A percentile compares a stretch with the other conserved stretches of the same genome.
phyloP scores from a whole-genome alignment of 305 asterid genomes.

The Fraxinus paxiana region DNA sequence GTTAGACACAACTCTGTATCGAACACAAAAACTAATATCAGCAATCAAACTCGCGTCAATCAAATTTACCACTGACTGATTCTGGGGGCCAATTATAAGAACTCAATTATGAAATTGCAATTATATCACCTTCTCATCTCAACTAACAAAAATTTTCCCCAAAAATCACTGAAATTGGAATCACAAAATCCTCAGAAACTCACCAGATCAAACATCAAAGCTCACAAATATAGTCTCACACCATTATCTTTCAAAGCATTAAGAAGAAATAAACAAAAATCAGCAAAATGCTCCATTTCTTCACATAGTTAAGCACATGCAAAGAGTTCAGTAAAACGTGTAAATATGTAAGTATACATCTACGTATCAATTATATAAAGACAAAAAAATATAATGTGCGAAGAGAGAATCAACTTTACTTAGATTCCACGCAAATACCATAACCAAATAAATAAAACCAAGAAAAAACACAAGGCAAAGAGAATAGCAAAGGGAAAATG shows the following conservation, averaged over 20 bases:
- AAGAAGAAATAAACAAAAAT: not conserved
- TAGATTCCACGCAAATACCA: constrained; percentile 46
- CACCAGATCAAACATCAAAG: not conserved
- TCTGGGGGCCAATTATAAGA: not conserved
- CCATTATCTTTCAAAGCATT: not conserved
- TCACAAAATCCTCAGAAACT: not conserved
- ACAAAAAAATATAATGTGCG: not conserved
- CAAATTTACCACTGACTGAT: constrained; percentile 4
- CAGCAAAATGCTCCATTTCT: not conserved
- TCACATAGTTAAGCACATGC: not conserved
- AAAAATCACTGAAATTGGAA: not conserved
- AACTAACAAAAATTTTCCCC: not conserved
- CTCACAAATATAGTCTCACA: not conserved
- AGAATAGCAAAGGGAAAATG: constrained; percentile 12
- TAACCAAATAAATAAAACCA: constrained; percentile 5
- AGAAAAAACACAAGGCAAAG: not conserved
- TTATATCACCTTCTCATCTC: not conserved
- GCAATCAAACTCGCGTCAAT: constrained; percentile 20
- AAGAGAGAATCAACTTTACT: constrained; percentile 32
- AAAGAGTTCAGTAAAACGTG: not conserved
- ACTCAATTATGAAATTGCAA: not conserved
- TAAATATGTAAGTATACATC: not conserved
- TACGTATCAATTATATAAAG: constrained; percentile 3
- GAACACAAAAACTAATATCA: constrained; percentile 15
- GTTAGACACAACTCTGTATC: constrained; percentile 28